Evolutionary conservation across 805 yeast genomes (phyloP).

Genomic region (Spathaspora hagerdaliae): DNA sequence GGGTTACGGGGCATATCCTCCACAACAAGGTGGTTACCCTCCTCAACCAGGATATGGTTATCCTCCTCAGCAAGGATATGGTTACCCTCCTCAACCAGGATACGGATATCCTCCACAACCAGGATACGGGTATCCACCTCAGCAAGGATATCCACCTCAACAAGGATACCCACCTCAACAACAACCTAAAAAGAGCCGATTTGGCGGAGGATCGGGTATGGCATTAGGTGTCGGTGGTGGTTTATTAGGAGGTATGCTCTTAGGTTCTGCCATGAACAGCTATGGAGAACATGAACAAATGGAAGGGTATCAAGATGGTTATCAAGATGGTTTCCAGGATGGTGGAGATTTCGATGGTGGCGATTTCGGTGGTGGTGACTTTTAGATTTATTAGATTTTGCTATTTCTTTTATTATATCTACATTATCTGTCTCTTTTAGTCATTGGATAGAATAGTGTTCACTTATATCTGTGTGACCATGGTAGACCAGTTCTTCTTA

Average conservation of each 20-base stretch:
- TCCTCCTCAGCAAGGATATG: constrained; percentile 25
- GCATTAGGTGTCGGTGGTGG: constrained; percentile 50
- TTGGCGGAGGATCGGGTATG: constrained; percentile 44
- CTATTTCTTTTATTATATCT: no score
- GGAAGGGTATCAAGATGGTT: constrained; percentile 32
- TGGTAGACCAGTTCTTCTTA: no score
- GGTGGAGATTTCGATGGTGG: constrained; percentile 24
- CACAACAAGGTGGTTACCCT: constrained; percentile 19
- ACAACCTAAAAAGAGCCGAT: constrained; percentile 19
- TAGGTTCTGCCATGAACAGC: constrained; percentile 41
- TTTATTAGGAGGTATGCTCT: constrained; percentile 55
- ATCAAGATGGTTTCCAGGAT: constrained; percentile 24
- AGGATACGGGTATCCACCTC: constrained; percentile 13
- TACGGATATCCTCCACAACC: constrained; percentile 12
- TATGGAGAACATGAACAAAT: constrained; percentile 21
- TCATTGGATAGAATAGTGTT: no score
- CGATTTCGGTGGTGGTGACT: constrained; percentile 36
- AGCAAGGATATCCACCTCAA: constrained; percentile 16
- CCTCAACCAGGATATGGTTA: constrained; percentile 13
- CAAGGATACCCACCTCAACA: constrained; percentile 12
- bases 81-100: constrained; percentile 26
- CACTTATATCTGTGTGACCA: no score
- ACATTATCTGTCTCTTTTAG: no score
- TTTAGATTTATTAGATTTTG: background rate
- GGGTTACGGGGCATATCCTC: constrained; percentile 25